A percentile compares a stretch with the other conserved stretches of the same genome.
phyloP scores from a whole-genome alignment of 176 grass and related monocot species.

The Cenchrus fungigraminus region DNA sequence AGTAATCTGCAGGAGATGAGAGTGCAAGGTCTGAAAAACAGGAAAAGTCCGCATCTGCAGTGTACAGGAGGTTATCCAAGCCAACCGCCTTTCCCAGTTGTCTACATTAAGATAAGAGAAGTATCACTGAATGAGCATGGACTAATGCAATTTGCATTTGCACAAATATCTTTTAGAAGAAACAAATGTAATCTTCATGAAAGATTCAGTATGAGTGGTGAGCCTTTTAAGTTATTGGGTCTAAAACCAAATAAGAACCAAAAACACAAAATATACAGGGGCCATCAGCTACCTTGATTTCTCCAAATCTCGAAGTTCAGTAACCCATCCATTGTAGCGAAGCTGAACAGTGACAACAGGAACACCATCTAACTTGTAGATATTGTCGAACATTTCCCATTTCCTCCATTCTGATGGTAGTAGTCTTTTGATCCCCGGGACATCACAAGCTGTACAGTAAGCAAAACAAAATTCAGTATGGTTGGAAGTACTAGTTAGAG shows the following conservation, averaged over 20 bases:
- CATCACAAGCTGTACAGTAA: slow-evolving; percentile 78
- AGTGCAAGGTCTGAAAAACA: slow-evolving; percentile 98
- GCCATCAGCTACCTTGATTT: slow-evolving; percentile 75
- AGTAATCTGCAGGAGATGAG: slow-evolving; percentile 95
- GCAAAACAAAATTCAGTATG: slow-evolving; percentile 37
- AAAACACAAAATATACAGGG: background rate
- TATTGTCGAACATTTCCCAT: slow-evolving; percentile 93
- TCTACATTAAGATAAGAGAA: slow-evolving; percentile 53
- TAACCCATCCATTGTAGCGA: slow-evolving; percentile 99
- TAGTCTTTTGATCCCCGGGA: slow-evolving; percentile 95
- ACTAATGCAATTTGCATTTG: slow-evolving; percentile 15
- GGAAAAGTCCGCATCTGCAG: slow-evolving; percentile 92
- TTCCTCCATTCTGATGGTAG: slow-evolving; percentile 88
- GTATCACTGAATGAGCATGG: background rate
- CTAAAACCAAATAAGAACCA: background rate
- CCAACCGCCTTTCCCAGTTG: slow-evolving; percentile 76
- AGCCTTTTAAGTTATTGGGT: background rate
- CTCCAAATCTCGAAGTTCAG: slow-evolving; percentile 84
- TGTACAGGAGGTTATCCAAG: slow-evolving; percentile 98
- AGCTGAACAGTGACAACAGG: slow-evolving; percentile 99
- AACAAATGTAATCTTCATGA: slow-evolving; percentile 1
- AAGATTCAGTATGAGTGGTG: background rate
- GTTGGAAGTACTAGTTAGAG: slow-evolving; percentile 25
- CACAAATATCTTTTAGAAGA: background rate
- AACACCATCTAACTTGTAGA: slow-evolving; percentile 97